Base-by-base conservation (phyloP, 176 grass and related monocot species). In the Hsuehochloa calcarea region DNA sequence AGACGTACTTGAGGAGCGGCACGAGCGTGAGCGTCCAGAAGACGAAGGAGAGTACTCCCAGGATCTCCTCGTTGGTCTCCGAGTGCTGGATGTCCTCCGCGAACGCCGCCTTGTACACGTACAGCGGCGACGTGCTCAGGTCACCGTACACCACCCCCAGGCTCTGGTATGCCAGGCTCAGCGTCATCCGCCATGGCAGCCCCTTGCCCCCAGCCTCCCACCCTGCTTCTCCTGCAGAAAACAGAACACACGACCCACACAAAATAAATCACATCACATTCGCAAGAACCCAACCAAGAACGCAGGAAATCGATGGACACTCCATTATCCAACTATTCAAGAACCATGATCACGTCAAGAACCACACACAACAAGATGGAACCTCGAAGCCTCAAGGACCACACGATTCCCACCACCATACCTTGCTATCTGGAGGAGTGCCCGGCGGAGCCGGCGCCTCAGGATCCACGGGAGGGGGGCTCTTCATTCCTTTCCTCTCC, bases 21-120 rank as follows among this genome's bases (percentile, higher is more conserved):
- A 99, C 85, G 68, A 99, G 89, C 17, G 96, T 99, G 81, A 99
- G 89, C 44, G 96, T 99, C 96, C 96, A 99, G 91, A 99, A 99
- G 73, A 99, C 92, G 86, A 99, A 96, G 84, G 93, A 99, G 63
- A 99, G 88, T 40, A 96, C 96, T 63, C 96, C 96, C 6, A 93
- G 92, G 87, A 99, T 99, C 90, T 99, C 96, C 72, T 96, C 96
- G 77, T 99, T 99, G 46, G 89, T 91, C 75, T 99, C 91, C 82
- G 96, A 88, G 93, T 99, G 96, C 70, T 99, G 90, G 79, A 99
- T 99, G 90, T 99, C 96, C 85, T 96, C 96, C 1, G 93, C 96
- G 81, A 99, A 99, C 47, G 96, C 91, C 74, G 88, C 92, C 85
- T 99, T 99, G 93, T 94, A 96, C 50, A 99, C 96, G 59, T 99